A percentile compares a stretch with the other conserved stretches of the same genome.
Evolutionary conservation across 2,329 filamentous ascomycete species (phyloP).

Genomic region (Paramyrothecium roridum): DNA sequence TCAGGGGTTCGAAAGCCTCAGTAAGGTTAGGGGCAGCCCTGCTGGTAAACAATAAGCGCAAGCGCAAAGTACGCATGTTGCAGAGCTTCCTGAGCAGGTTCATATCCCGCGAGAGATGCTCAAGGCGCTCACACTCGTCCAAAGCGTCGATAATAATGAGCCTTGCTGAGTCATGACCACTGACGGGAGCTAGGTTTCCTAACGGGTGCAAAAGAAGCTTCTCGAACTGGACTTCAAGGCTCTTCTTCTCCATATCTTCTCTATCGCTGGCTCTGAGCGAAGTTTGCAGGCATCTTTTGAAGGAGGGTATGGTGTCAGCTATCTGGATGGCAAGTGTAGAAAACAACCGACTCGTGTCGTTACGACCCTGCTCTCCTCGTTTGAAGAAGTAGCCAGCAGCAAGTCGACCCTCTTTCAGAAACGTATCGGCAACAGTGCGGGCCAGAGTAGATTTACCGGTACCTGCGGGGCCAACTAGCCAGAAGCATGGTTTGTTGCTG

Average conservation of each 20-base stretch:
- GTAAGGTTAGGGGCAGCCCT: conserved; percentile 35
- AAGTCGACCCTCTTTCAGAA: conserved; percentile 10
- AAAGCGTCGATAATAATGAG: conserved; percentile 1
- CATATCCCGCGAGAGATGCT: conserved; percentile 25
- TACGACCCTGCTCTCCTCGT: conserved; percentile 34
- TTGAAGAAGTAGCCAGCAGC: conserved; percentile 43
- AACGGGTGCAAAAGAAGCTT: too few species aligned
- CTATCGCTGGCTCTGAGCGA: too few species aligned
- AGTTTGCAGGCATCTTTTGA: too few species aligned
- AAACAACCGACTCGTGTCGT: too few species aligned
- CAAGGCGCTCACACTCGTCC: neutral
- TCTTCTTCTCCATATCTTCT: too few species aligned
- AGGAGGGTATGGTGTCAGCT: too few species aligned
- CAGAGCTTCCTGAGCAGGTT: conserved; percentile 15
- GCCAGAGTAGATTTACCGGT: conserved; percentile 37
- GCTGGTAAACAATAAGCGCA: conserved; percentile 36
- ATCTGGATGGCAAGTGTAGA: too few species aligned
- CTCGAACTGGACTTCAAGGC: too few species aligned
- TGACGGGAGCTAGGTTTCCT: too few species aligned
- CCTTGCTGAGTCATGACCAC: too few species aligned
- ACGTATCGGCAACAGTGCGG: conserved; percentile 26
- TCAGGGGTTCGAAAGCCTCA: conserved; percentile 28
- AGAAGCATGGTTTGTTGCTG: too few species aligned
- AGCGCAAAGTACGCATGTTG: conserved; percentile 9
- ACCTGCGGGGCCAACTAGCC: conserved; percentile 32